Evolutionary conservation across 2,329 filamentous ascomycete genomes (phyloP).

Genomic region (Penicillium sp.): DNA sequence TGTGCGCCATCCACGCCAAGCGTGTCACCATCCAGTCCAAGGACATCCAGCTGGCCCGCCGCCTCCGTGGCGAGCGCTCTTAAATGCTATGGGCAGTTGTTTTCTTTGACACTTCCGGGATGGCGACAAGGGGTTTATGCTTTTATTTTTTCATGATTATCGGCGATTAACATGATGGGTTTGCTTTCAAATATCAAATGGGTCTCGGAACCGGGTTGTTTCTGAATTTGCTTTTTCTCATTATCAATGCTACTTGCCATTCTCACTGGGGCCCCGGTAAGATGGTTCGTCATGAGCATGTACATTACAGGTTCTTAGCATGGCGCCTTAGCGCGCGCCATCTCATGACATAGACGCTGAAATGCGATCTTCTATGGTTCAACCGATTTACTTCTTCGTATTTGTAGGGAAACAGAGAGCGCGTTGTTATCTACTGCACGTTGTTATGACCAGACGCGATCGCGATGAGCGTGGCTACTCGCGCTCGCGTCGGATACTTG

Average conservation of each 20-base stretch:
- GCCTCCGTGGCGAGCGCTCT: slow-evolving; percentile 90
- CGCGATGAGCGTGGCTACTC: neutral
- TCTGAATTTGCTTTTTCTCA: slow-evolving; percentile 28
- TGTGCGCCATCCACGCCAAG: slow-evolving; percentile 98
- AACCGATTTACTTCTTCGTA: slow-evolving; percentile 10
- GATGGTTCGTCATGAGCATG: slow-evolving; percentile 31
- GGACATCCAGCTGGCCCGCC: slow-evolving; percentile 93
- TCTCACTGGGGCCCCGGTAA: neutral
- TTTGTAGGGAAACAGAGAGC: neutral
- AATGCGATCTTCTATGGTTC: slow-evolving; percentile 30
- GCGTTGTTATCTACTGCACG: too few relatives aligned
- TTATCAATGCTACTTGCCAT: slow-evolving; percentile 30
- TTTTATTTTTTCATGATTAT: slow-evolving; percentile 36
- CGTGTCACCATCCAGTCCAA: slow-evolving; percentile 93
- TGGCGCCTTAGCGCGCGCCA: slow-evolving; percentile 30
- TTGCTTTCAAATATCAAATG: slow-evolving; percentile 39
- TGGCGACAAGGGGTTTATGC: slow-evolving; percentile 40
- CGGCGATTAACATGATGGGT: slow-evolving; percentile 43
- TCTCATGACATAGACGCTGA: slow-evolving; percentile 34
- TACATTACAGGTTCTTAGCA: slow-evolving; percentile 31
- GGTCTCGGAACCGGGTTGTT: slow-evolving; percentile 38
- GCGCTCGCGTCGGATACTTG: too few relatives aligned
- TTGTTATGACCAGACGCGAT: neutral
- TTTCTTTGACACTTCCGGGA: slow-evolving; percentile 35
- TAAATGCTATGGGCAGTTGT: slow-evolving; percentile 44